Evolutionary conservation across 495 filamentous ascomycete species (phyloP).

Genomic region (Neurospora cerealis): DNA sequence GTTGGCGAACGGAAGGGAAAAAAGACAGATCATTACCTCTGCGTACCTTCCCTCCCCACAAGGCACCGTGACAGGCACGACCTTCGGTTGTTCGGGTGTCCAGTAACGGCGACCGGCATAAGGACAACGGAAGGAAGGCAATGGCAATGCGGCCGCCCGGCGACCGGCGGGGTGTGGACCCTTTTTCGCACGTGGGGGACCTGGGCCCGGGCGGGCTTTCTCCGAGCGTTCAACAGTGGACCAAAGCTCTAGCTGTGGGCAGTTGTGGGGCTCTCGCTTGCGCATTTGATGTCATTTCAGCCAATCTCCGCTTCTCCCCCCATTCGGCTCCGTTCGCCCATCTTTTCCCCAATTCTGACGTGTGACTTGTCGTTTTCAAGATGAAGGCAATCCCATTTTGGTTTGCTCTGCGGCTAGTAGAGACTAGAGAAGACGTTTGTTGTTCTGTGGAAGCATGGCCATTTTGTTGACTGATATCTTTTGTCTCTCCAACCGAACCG

Average conservation of each 20-base stretch:
- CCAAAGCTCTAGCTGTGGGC: neutral
- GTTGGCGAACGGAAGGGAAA: neutral
- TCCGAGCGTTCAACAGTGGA: neutral
- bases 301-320: neutral
- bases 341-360: neutral
- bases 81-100: neutral
- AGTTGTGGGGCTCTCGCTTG: neutral
- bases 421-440: neutral
- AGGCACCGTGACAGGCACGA: neutral
- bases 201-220: neutral
- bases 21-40: neutral
- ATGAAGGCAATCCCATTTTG: neutral
- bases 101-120: neutral
- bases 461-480: neutral
- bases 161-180: neutral
- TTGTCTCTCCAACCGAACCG: neutral
- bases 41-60: neutral
- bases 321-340: neutral
- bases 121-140: neutral
- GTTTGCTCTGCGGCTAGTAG: neutral
- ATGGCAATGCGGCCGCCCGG: neutral
- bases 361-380: neutral
- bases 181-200: neutral
- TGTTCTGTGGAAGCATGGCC: neutral
- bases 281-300: neutral